Percentiles rank a stretch among this genome's conserved stretches.
These are phyloP conservation scores for Moesziomyces antarcticus DNA, from an alignment of 1,284 basidiomycete species.

Conservation along the genomic window DNA sequence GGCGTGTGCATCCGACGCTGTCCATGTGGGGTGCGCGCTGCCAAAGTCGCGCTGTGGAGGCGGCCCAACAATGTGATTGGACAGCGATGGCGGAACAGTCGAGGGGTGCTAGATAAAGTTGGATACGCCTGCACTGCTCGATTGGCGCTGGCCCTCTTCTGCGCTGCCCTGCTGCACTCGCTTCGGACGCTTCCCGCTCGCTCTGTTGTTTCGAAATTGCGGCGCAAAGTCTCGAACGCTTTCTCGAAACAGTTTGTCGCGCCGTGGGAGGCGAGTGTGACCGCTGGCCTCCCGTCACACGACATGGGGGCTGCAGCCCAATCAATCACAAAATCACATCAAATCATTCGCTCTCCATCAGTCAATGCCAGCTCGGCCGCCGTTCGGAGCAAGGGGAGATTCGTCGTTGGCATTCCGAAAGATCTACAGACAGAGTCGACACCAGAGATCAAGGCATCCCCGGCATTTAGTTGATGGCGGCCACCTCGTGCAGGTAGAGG, in stretches of 20 bases:
- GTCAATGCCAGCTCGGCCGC: too few relatives aligned
- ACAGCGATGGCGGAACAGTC: conserved; percentile 1
- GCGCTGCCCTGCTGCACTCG: too few relatives aligned
- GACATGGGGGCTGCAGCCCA: neutral
- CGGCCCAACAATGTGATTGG: conserved; percentile 13
- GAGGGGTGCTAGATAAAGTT: neutral
- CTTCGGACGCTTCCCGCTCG: neutral
- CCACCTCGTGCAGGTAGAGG: conserved; percentile 84
- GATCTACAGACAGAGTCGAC: neutral
- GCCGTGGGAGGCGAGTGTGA: too few relatives aligned
- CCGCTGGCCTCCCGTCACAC: too few relatives aligned
- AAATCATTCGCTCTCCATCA: too few relatives aligned
- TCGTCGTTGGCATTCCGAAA: neutral
- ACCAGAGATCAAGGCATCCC: neutral
- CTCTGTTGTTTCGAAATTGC: neutral
- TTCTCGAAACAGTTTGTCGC: too few relatives aligned
- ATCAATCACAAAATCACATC: neutral
- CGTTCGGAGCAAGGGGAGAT: too few relatives aligned
- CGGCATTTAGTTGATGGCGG: conserved; percentile 56
- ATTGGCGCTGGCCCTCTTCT: neutral
- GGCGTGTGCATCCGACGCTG: neutral
- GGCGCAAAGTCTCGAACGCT: neutral
- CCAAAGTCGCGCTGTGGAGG: neutral
- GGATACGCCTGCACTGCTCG: neutral
- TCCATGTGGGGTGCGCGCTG: conserved; percentile 14